phyloP scores from a whole-genome alignment of 176 grass and related monocot genomes.

The Ampelocalamus luodianensis region DNA sequence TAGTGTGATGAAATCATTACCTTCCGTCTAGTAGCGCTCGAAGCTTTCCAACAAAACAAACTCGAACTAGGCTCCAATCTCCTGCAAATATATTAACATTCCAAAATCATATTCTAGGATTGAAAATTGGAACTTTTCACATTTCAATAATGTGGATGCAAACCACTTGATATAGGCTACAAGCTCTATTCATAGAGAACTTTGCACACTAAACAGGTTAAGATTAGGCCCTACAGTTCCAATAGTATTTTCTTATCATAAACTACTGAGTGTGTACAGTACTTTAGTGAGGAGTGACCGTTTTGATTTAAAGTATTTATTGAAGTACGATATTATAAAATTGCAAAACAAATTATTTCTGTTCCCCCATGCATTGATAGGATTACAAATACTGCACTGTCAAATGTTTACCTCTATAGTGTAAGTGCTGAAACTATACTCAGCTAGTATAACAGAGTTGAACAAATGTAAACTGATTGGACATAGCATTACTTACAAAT shows the following conservation, averaged over 20 bases:
- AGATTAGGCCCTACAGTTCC: not conserved
- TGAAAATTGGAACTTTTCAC: not conserved
- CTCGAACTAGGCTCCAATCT: slow-evolving; percentile 84
- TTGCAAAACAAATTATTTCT: not conserved
- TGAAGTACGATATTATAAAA: not conserved
- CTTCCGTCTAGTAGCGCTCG: slow-evolving; percentile 60
- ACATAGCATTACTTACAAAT: slow-evolving; percentile 73
- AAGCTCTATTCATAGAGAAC: slow-evolving; percentile 4
- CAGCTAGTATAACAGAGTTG: not conserved
- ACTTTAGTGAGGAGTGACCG: not conserved
- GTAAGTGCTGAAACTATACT: not conserved
- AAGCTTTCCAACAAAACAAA: slow-evolving; percentile 76
- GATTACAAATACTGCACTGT: not conserved
- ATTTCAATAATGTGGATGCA: slow-evolving; percentile 3
- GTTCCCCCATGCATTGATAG: not conserved
- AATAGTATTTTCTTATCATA: not conserved
- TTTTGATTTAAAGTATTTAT: slow-evolving; percentile 2
- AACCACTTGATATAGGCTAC: not conserved
- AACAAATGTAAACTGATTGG: slow-evolving; percentile 19
- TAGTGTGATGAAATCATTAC: slow-evolving; percentile 44
- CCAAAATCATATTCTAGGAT: slow-evolving; percentile 23
- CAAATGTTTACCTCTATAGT: not conserved
- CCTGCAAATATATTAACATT: slow-evolving; percentile 59
- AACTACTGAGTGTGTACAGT: not conserved
- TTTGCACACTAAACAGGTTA: not conserved